These are phyloP conservation scores for Passalora sequoiae DNA, from an alignment of 2,329 filamentous ascomycete species.

Conservation along the genomic window DNA sequence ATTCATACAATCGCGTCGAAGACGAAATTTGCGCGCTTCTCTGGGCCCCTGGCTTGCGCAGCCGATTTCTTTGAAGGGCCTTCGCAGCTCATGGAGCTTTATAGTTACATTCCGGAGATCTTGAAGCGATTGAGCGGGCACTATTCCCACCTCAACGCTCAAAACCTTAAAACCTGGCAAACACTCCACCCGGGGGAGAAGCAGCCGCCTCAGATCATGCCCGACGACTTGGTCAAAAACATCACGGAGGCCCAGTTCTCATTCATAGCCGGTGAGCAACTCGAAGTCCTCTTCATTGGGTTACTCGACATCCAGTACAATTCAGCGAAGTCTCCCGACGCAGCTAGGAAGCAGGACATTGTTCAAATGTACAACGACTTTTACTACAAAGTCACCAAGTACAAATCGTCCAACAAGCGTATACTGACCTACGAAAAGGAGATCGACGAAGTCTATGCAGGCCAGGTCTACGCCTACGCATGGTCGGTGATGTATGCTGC, in stretches of 20 bases:
- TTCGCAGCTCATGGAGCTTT: slow-evolving; percentile 15
- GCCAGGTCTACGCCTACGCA: slow-evolving; percentile 7
- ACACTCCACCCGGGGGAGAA: neutral
- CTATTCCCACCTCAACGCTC: slow-evolving; percentile 7
- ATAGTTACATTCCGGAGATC: slow-evolving; percentile 2
- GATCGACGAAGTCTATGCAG: no score
- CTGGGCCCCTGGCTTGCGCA: slow-evolving; percentile 6
- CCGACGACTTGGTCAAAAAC: slow-evolving; percentile 1
- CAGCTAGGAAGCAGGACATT: slow-evolving; percentile 6
- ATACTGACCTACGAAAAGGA: no score
- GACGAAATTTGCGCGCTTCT: slow-evolving; percentile 2
- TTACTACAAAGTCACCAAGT: neutral
- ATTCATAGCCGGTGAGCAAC: neutral
- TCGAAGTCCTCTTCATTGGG: slow-evolving; percentile 4
- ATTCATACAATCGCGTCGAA: slow-evolving; percentile 12
- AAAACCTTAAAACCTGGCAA: slow-evolving; percentile 4
- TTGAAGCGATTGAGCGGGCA: slow-evolving; percentile 13
- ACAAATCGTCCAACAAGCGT: no score
- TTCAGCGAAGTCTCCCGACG: slow-evolving; percentile 1
- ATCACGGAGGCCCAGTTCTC: neutral
- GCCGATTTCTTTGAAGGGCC: slow-evolving; percentile 10
- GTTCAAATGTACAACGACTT: neutral
- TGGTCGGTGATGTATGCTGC: slow-evolving; percentile 7
- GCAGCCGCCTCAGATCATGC: slow-evolving; percentile 6
- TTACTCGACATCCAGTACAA: slow-evolving; percentile 5